Base-by-base conservation (phyloP, 2,329 filamentous ascomycete species). In the Purpureocillium lavendulum region DNA sequence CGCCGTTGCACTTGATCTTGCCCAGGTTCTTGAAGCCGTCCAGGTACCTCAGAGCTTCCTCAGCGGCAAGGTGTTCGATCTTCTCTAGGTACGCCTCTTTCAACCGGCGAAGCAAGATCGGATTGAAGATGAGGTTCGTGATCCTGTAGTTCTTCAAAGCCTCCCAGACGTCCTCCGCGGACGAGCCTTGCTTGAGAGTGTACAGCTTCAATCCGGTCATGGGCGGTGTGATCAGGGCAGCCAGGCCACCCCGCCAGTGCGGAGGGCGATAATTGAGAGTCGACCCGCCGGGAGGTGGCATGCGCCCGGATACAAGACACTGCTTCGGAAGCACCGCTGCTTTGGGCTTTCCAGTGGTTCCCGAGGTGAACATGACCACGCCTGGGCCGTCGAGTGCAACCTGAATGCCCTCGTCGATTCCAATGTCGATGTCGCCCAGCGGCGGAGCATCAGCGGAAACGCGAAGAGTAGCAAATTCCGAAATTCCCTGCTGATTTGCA, bases 311-410 rank as follows among this genome's bases (percentile, higher is more conserved):
- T 2, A 30, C 30, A 14, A 43, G 35, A 33, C 36, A 46, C 12
- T 30, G 30, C 13, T 42, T 32, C 3, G 46, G 47, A 46, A 95
- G 65, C 15, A 87, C 71, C 2, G 87, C 84, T 43, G 83, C 84
- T 61, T 88, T 88, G 36, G 84, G 84, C 52, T 80, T 71, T 16
- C 84, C 84, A 0, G 84, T 87, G 1, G 84, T 88, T 31, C 84
- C 84, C 12, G 82, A 86, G 3, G 84, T 88, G 64, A 45, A 46
- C 5, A 47, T 26, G 11, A 47, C 43, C 10, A 52, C 26, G 1
- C 48, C 48, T 1, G 48, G 49, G 1, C 48, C 41, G 4, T 18
- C 11, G 2, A 40, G 35, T 15, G 44, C 42, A 32, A 50, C n/a
- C 4, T 31, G 18, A 1, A 42, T 36, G 3, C n/a, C 33, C 12